phyloP scores from a whole-genome alignment of 75 land plant species.

The Isoetes taiwanensis region DNA sequence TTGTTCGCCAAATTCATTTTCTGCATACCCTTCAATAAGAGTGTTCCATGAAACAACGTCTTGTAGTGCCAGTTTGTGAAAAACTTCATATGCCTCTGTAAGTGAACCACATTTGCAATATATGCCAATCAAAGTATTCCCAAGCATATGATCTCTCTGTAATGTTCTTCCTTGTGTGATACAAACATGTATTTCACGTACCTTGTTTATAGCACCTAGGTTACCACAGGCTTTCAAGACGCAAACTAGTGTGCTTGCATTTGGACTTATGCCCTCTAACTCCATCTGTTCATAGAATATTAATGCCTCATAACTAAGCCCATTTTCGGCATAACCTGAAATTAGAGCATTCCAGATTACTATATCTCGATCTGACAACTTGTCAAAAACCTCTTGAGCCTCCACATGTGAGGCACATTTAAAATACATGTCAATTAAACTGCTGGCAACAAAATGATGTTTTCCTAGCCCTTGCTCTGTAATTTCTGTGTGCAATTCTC shows the following conservation, averaged over 20 bases:
- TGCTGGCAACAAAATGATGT: background rate
- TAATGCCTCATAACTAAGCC: background rate
- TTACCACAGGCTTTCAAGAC: constrained; percentile 15
- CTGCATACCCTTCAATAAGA: constrained; percentile 9
- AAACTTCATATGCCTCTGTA: constrained; percentile 7
- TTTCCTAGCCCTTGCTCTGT: background rate
- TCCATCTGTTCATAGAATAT: constrained; percentile 8
- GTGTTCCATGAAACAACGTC: constrained; percentile 8
- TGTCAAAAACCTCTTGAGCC: constrained; percentile 16
- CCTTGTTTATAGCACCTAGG: background rate
- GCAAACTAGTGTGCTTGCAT: constrained; percentile 7
- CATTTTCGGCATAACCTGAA: constrained; percentile 14
- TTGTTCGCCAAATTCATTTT: constrained; percentile 2
- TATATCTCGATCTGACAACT: background rate
- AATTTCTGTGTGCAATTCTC: background rate
- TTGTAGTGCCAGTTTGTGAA: background rate
- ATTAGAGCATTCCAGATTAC: constrained; percentile 18
- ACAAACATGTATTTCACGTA: background rate
- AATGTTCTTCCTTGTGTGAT: too few species aligned
- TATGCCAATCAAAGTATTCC: too few species aligned
- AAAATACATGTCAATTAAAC: constrained; percentile 6
- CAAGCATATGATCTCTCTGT: too few species aligned
- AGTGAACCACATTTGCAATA: too few species aligned
- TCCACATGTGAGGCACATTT: background rate
- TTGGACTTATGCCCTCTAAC: background rate